phyloP scores from a whole-genome alignment of 2,329 filamentous ascomycete species.

The Chlorencoelia australis region DNA sequence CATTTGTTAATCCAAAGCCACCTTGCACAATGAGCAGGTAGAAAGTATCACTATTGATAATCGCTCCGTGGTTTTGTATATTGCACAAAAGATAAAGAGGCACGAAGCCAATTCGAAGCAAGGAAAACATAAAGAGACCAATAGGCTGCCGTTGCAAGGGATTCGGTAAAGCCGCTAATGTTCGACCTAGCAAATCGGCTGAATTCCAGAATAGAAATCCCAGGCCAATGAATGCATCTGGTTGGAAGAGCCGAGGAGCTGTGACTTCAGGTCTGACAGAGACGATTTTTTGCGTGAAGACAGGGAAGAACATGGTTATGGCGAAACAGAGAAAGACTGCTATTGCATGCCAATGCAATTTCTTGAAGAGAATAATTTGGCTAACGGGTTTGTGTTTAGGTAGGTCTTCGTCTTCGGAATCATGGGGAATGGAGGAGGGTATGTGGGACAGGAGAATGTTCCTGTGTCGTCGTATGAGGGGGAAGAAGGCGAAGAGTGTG shows the following conservation, averaged over 20 bases:
- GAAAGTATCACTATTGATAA: slow-evolving; percentile 72
- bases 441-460: slow-evolving; percentile 41
- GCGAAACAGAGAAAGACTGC: slow-evolving; percentile 73
- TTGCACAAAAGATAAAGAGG: slow-evolving; percentile 90
- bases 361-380: slow-evolving; percentile 58
- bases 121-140: slow-evolving; percentile 55
- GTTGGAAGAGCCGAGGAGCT: slow-evolving; percentile 52
- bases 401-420: slow-evolving; percentile 41
- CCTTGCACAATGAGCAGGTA: slow-evolving; percentile 79
- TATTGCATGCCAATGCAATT: slow-evolving; percentile 68
- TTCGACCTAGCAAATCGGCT: slow-evolving; percentile 71
- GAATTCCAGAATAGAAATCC: slow-evolving; percentile 90
- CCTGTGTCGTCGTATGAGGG: slow-evolving; percentile 55
- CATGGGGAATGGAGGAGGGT: slow-evolving; percentile 39
- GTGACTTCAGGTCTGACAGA: slow-evolving; percentile 33
- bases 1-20: slow-evolving; percentile 75
- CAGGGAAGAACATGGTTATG: slow-evolving; percentile 88
- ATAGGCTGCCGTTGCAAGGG: slow-evolving; percentile 53
- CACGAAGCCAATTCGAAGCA: slow-evolving; percentile 60
- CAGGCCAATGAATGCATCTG: slow-evolving; percentile 76
- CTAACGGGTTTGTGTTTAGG: slow-evolving; percentile 40
- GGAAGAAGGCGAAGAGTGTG: slow-evolving; percentile 64
- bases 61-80: slow-evolving; percentile 63
- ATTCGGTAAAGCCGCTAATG: slow-evolving; percentile 50
- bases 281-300: slow-evolving; percentile 67